phyloP scores from a whole-genome alignment of 768 basidiomycete genomes.

The Hypholoma fasciculare region DNA sequence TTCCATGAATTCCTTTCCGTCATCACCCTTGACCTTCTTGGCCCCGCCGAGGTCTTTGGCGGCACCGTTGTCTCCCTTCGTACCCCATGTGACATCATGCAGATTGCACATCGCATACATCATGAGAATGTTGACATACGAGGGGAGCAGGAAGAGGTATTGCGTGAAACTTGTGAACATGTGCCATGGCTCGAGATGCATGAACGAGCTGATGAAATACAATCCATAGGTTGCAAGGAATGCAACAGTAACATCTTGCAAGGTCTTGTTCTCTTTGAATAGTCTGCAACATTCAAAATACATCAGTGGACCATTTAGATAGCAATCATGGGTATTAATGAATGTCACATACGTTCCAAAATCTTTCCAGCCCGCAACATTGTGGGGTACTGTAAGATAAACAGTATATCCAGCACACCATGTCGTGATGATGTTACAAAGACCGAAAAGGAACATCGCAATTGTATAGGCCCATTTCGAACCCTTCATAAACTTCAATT shows the following conservation, averaged over 20 bases:
- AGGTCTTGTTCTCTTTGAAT: slow-evolving; percentile 61
- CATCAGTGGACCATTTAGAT: not conserved
- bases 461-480: slow-evolving; percentile 84
- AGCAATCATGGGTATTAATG: not conserved
- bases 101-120: slow-evolving; percentile 95
- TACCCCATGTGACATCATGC: slow-evolving; percentile 91
- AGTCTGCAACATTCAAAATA: slow-evolving; percentile 38
- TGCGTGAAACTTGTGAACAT: slow-evolving; percentile 92
- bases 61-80: slow-evolving; percentile 89
- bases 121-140: slow-evolving; percentile 81
- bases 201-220: slow-evolving; percentile 83
- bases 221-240: slow-evolving; percentile 77
- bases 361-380: slow-evolving; percentile 72
- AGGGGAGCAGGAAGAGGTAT: slow-evolving; percentile 89
- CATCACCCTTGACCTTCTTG: slow-evolving; percentile 83
- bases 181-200: slow-evolving; percentile 96
- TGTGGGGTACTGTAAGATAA: slow-evolving; percentile 80
- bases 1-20: slow-evolving; percentile 86
- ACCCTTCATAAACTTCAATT: slow-evolving; percentile 42
- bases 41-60: slow-evolving; percentile 88
- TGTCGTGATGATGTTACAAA: slow-evolving; percentile 75
- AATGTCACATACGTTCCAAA: slow-evolving; percentile 56
- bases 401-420: slow-evolving; percentile 94
- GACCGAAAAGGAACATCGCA: slow-evolving; percentile 76
- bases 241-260: slow-evolving; percentile 85